These are phyloP conservation scores for Aspergillus sp. DNA, from an alignment of 2,329 filamentous ascomycete species.

Conservation along the genomic window DNA sequence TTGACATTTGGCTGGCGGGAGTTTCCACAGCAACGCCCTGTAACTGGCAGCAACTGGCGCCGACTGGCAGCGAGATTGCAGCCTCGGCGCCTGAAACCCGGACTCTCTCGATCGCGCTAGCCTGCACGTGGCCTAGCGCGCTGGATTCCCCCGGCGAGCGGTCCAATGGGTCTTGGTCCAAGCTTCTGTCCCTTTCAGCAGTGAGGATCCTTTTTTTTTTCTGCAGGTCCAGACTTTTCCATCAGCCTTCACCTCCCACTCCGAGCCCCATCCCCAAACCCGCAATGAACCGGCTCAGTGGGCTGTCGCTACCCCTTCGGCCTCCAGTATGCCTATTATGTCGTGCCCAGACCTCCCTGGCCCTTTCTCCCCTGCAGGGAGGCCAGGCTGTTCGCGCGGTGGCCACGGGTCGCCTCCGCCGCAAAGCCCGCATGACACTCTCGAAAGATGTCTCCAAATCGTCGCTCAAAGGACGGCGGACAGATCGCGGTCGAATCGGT, in stretches of 20 bases:
- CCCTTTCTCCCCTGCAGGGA: slow-evolving; percentile 12
- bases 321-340: slow-evolving; percentile 35
- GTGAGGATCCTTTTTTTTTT: slow-evolving; percentile 14
- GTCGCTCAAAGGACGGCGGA: slow-evolving; percentile 36
- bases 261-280: background rate
- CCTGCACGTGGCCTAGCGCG: slow-evolving; percentile 10
- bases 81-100: slow-evolving; percentile 16
- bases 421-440: slow-evolving; percentile 39
- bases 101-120: slow-evolving; percentile 17
- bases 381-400: slow-evolving; percentile 34
- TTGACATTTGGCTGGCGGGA: slow-evolving; percentile 31
- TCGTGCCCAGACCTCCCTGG: slow-evolving; percentile 25
- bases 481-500: slow-evolving; percentile 46
- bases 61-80: slow-evolving; percentile 18
- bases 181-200: slow-evolving; percentile 6
- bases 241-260: background rate
- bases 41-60: slow-evolving; percentile 12
- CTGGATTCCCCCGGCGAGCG: background rate
- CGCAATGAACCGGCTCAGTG: slow-evolving; percentile 23
- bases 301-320: slow-evolving; percentile 29
- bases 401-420: slow-evolving; percentile 31
- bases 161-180: slow-evolving; percentile 4
- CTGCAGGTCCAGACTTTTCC: background rate
- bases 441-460: slow-evolving; percentile 33
- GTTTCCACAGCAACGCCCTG: slow-evolving; percentile 33